Base-by-base conservation (phyloP, 1,284 basidiomycete genomes). In the Apiotrichum gracile region DNA sequence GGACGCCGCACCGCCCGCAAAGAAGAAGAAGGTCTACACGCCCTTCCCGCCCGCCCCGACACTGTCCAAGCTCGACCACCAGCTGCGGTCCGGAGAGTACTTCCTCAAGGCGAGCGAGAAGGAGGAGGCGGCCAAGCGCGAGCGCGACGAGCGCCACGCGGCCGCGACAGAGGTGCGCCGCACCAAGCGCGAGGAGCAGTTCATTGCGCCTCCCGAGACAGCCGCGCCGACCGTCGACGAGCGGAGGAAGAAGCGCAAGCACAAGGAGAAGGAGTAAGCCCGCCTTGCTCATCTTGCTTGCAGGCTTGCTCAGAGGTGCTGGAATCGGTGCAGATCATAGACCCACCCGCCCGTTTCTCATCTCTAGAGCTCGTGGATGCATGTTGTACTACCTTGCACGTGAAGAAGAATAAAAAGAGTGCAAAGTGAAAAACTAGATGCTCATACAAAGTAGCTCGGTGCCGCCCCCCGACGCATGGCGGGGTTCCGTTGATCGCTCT, bases 31-130 rank as follows among this genome's bases (percentile, higher is more conserved):
- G 76, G 81, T 86, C n/a, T 99, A 98, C 74, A 99, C 96, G 14
- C 96, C 96, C 4, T 99, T 98, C 84, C 96, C 96, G 29, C 96
- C 96, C 25, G 80, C 93, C 6, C 96, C 96, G 67, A 81, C 85
- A 62, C 93, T 91, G 34, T 85, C 91, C 67, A 98, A 98, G 85
- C 80, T 97, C 69, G 94, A 99, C 74, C 72, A 93, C 51, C 88
- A 97, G 79, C 80, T 98, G 62, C 93, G 97, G 71, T 88, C 87
- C 5, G 94, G 94, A 77, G 94, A 97, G 73, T 97, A 97, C 74
- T 98, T 97, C 81, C 85, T 97, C 78, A 94, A 94, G 73, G 79
- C 87, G 9, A 80, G 82, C 55, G 70, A 76, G 44, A 69, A 70
- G 61, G 74, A 74, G 54, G 55, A 54, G 12, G 66, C 69, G n/a